Conservation (phyloP, 805 yeast species). For the Spencermartinsiella europaea region DNA sequence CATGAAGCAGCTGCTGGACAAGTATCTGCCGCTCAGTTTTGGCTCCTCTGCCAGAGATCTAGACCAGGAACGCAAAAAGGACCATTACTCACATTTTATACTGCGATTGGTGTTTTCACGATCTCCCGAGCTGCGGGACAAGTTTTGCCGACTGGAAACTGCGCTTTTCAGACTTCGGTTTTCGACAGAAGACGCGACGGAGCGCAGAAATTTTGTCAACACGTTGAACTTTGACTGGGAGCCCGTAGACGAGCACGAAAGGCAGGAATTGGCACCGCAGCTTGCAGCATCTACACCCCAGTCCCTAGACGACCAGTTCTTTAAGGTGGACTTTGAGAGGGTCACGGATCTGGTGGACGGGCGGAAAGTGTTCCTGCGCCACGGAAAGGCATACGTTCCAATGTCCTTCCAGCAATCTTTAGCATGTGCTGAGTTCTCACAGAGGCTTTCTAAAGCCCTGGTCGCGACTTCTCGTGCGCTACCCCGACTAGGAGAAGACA, state of each 20-base stretch:
- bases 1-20: constrained; percentile 60
- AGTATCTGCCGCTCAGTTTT: constrained; percentile 58
- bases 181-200: constrained; percentile 53
- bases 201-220: constrained; percentile 67
- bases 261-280: constrained; percentile 41
- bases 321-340: constrained; percentile 82
- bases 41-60: constrained; percentile 27
- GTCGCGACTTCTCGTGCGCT: constrained; percentile 67
- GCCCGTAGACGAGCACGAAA: constrained; percentile 59
- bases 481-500: constrained; percentile 87
- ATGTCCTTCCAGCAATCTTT: constrained; percentile 70
- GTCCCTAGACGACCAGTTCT: constrained; percentile 50
- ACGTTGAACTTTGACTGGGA: constrained; percentile 68
- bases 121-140: constrained; percentile 66
- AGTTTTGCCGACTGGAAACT: constrained; percentile 75
- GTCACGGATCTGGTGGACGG: constrained; percentile 71
- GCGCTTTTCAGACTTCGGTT: constrained; percentile 70
- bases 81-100: constrained; percentile 87
- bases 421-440: constrained; percentile 62
- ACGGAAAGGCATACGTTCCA: constrained; percentile 82
- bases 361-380: constrained; percentile 60
- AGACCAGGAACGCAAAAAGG: constrained; percentile 70
- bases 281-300: constrained; percentile 45
- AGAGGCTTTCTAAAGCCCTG: constrained; percentile 46
- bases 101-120: constrained; percentile 86